A percentile compares a stretch with the other conserved stretches of the same genome.
Conservation (phyloP, 441 rosid species). For the Bruguiera hainesii region DNA sequence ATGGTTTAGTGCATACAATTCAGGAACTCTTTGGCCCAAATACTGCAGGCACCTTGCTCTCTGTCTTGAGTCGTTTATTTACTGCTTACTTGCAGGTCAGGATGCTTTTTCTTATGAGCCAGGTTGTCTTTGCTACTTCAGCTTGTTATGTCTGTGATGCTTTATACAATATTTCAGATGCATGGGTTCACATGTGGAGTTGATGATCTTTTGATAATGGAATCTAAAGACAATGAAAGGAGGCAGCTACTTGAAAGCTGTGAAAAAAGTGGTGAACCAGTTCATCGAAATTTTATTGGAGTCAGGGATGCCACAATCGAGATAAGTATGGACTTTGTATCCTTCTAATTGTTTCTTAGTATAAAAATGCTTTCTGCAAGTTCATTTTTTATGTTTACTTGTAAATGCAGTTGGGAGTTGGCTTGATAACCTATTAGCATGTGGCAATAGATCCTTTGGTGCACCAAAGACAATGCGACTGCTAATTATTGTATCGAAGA, state of each 20-base stretch:
- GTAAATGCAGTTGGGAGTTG: background rate
- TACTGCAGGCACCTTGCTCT: slow-evolving; percentile 87
- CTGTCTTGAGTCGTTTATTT: slow-evolving; percentile 87
- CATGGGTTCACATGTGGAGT: slow-evolving; percentile 99
- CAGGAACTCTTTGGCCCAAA: slow-evolving; percentile 93
- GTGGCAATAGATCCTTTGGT: slow-evolving; percentile 2
- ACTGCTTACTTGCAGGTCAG: slow-evolving; percentile 90
- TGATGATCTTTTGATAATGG: slow-evolving; percentile 84
- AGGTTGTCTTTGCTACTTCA: slow-evolving; percentile 16
- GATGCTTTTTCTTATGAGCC: slow-evolving; percentile 14
- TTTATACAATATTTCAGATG: slow-evolving; percentile 55
- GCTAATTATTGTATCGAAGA: background rate
- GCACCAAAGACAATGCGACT: background rate
- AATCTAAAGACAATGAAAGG: slow-evolving; percentile 66
- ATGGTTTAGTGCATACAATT: slow-evolving; percentile 95
- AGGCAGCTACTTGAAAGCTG: slow-evolving; percentile 71
- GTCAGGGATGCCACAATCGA: slow-evolving; percentile 38
- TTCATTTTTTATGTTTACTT: background rate
- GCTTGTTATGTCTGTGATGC: slow-evolving; percentile 25
- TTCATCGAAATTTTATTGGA: slow-evolving; percentile 73
- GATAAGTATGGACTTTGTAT: slow-evolving; percentile 41
- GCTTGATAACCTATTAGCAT: background rate
- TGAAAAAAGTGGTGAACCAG: slow-evolving; percentile 65
- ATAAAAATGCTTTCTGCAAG: background rate
- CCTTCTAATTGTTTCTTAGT: background rate